A percentile compares a stretch with the other conserved stretches of the same genome.
Evolutionary conservation across 306 rosid genomes (phyloP).

Genomic region (Crataegus laevigata): DNA sequence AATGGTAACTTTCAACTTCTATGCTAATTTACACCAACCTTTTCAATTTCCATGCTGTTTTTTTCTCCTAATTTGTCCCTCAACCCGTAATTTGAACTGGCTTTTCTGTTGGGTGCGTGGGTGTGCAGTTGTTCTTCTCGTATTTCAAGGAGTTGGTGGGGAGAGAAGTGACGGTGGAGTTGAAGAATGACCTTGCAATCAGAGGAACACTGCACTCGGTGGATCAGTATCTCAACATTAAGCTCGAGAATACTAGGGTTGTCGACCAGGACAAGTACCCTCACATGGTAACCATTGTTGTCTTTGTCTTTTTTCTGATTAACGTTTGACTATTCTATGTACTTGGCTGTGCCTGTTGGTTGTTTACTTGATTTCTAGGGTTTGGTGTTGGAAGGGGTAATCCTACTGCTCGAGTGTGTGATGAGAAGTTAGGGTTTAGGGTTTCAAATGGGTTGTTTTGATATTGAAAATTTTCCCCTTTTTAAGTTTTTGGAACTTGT

Average conservation of each 20-base stretch:
- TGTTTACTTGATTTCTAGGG: constrained; percentile 3
- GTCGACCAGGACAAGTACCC: constrained; percentile 96
- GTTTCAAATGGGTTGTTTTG: not conserved
- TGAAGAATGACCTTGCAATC: constrained; percentile 93
- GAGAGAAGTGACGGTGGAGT: constrained; percentile 92
- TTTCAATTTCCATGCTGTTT: not conserved
- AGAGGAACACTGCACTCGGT: constrained; percentile 90
- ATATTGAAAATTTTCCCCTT: not conserved
- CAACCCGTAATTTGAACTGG: not conserved
- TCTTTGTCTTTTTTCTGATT: not conserved
- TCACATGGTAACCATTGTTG: constrained; percentile 56
- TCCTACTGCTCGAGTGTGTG: not conserved
- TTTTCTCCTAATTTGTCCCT: not conserved
- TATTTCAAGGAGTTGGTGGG: constrained; percentile 99
- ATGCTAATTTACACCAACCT: not conserved
- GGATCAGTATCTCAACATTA: constrained; percentile 95
- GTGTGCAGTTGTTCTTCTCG: constrained; percentile 82
- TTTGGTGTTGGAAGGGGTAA: not conserved
- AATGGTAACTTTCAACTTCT: not conserved
- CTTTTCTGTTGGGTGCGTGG: not conserved
- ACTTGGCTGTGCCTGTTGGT: not conserved
- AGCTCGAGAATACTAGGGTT: constrained; percentile 94
- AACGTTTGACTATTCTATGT: not conserved
- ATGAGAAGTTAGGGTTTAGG: not conserved
- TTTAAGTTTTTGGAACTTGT: not conserved